Evolutionary conservation across 148 eudicot species (phyloP).

Genomic region (Silene uniflora): DNA sequence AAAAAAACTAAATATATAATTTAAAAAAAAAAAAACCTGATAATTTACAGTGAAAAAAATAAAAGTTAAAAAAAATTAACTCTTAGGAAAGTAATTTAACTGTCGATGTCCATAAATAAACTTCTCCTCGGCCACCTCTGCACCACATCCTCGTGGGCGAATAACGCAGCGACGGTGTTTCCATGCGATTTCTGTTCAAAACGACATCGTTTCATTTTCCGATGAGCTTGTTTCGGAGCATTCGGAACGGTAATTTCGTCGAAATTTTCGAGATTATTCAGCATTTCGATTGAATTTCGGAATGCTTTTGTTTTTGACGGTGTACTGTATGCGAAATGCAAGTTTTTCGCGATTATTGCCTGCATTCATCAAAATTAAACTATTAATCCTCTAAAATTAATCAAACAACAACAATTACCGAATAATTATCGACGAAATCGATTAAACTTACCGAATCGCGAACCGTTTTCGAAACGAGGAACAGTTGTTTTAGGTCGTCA

Average conservation of each 20-base stretch:
- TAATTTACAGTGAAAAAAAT: not conserved
- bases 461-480: slow-evolving; percentile 53
- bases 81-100: not conserved
- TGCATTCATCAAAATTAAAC: slow-evolving; percentile 21
- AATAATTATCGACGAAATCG: not conserved
- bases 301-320: slow-evolving; percentile 51
- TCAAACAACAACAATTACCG: not conserved
- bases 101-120: slow-evolving; percentile 24
- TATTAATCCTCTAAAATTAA: not conserved
- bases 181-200: slow-evolving; percentile 38
- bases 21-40: not conserved
- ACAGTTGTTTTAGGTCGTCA: slow-evolving; percentile 70
- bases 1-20: slow-evolving; percentile 15
- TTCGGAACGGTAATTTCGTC: slow-evolving; percentile 43
- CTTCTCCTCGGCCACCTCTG: slow-evolving; percentile 36
- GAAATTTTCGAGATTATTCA: slow-evolving; percentile 14
- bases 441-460: slow-evolving; percentile 53
- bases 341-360: slow-evolving; percentile 52
- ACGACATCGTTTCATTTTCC: slow-evolving; percentile 28
- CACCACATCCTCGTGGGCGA: slow-evolving; percentile 31
- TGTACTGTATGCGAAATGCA: slow-evolving; percentile 63
- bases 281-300: slow-evolving; percentile 28
- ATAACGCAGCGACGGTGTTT: slow-evolving; percentile 49
- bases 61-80: not conserved
- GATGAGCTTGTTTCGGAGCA: slow-evolving; percentile 50